Conservation (phyloP, 164 flowering plant species). For the Tetracentron sinense region DNA sequence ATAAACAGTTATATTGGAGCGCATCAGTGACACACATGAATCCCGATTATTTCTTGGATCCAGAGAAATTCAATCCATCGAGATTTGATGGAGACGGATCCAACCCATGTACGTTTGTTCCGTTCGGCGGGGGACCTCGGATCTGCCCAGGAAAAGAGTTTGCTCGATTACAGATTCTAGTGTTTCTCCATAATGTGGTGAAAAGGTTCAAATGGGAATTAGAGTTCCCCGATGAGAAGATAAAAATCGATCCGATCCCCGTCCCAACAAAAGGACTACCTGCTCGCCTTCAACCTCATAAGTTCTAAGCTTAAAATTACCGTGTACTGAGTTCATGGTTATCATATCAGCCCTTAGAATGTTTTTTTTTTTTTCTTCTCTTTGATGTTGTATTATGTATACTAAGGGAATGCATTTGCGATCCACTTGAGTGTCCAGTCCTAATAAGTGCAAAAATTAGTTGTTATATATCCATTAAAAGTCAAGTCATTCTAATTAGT, state of each 20-base stretch:
- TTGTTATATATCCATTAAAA: too few species aligned
- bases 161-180: constrained; percentile 14
- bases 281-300: background rate
- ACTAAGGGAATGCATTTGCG: too few species aligned
- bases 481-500: too few species aligned
- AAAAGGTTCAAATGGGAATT: constrained; percentile 15
- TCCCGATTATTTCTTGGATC: constrained; percentile 11
- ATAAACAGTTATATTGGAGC: constrained; percentile 15
- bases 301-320: too few species aligned
- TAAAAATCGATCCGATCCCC: background rate
- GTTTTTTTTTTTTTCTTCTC: too few species aligned
- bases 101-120: constrained; percentile 13
- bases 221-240: constrained; percentile 10
- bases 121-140: constrained; percentile 20
- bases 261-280: background rate
- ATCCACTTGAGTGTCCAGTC: too few species aligned
- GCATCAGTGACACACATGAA: constrained; percentile 11
- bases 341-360: too few species aligned
- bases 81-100: constrained; percentile 10
- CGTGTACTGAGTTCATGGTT: too few species aligned
- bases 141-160: constrained; percentile 20
- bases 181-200: constrained; percentile 16
- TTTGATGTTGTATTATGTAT: too few species aligned
- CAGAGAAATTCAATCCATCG: constrained; percentile 16
- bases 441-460: too few species aligned